Base-by-base conservation (phyloP, 805 yeast species). In the Torulaspora microellipsoides region DNA sequence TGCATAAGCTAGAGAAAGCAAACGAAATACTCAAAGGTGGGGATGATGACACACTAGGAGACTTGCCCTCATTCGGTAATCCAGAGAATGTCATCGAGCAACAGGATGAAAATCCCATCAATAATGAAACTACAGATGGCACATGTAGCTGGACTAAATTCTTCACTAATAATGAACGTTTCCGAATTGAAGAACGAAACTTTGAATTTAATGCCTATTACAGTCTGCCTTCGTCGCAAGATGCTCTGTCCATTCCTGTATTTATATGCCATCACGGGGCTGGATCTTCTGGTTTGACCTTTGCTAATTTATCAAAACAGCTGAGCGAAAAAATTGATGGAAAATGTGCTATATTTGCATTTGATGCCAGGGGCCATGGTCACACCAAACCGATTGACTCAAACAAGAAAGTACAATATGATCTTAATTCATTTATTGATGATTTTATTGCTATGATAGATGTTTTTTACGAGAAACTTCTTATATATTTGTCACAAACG, bases 221-320 rank as follows among this genome's bases (percentile, higher is more conserved):
- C 52, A 68, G 68, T 8, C 69, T 77, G 0, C 90, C 95, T 0
- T 40, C 58, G 0, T 59, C 70, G 0, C 3, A 12, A 1, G 45
- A 51, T 8, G 42, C 39, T 4, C 29, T 43, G 1, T 48, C 64
- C 15, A 46, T 63, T 14, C 88, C 95, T 0, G 54, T 88, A 1
- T 80, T 85, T 53, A 66, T 93, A 1, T 80, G 81, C 52, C 93
- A 87, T 51, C 99, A 93, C 63, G 99, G 99, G 2, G 97, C 96
- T 1, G 99, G 98, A 0, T 89, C 97, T 0, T 77, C 86, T 1
- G 88, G 84, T 0, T 67, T 86, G 66, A 74, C 96, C 1, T 93
- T 85, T 67, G 85, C 86, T 0, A 59, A 68, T 20, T 54, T 87
- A 17, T 64, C 76, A 1, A 62, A 55, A 36, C 56, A 59, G 8